Conservation (phyloP, 2,329 filamentous ascomycete genomes). For the Alternaria longipes region DNA sequence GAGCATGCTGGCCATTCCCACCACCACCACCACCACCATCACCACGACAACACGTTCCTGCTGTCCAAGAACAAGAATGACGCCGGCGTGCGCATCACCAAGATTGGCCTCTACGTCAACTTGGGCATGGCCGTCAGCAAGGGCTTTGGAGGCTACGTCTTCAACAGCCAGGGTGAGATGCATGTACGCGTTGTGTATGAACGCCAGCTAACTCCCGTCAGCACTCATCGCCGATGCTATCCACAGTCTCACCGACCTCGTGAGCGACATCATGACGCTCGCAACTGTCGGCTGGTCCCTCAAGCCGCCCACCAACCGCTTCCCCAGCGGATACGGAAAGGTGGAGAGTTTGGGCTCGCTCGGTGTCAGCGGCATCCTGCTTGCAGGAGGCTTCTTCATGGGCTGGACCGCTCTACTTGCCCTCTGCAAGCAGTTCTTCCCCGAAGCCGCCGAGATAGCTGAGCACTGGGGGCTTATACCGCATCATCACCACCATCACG, state of each 20-base stretch:
- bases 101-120: conserved; percentile 88
- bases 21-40: conserved; percentile 75
- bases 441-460: conserved; percentile 55
- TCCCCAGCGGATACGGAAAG: conserved; percentile 94
- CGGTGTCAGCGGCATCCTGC: conserved; percentile 89
- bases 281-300: conserved; percentile 94
- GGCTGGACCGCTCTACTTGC: conserved; percentile 71
- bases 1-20: conserved; percentile 60
- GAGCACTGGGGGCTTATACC: conserved; percentile 56
- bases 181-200: background rate
- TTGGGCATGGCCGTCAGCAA: conserved; percentile 94
- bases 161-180: conserved; percentile 78
- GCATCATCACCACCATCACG: conserved; percentile 73
- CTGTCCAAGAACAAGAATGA: conserved; percentile 86
- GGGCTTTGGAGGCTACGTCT: conserved; percentile 88
- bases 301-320: conserved; percentile 81
- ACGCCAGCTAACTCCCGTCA: conserved; percentile 36
- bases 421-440: conserved; percentile 63
- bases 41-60: conserved; percentile 86
- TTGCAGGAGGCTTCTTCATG: conserved; percentile 92
- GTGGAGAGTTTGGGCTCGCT: conserved; percentile 95
- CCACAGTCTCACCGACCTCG: conserved; percentile 93
- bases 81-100: conserved; percentile 91
- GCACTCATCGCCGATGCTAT: conserved; percentile 92
- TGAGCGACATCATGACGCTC: conserved; percentile 92